Conservation (phyloP, 305 asterid species). For the Solanum aculeatissimum region DNA sequence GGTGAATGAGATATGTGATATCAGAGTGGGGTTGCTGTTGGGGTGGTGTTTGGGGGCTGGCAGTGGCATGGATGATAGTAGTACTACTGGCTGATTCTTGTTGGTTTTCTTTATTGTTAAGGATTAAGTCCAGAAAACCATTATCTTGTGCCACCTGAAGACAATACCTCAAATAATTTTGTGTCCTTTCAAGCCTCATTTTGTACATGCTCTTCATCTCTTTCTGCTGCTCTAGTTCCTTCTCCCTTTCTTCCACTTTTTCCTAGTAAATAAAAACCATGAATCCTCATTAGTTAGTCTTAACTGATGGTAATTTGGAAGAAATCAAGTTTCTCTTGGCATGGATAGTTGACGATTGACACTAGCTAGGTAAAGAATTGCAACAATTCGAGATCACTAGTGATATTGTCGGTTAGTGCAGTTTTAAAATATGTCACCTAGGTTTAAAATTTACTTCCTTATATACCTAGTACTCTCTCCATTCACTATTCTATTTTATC, state of each 20-base stretch:
- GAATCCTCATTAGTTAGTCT: not conserved
- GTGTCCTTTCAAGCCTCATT: constrained; percentile 39
- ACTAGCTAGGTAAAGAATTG: not conserved
- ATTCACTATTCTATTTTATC: too few relatives aligned
- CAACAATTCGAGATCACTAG: not conserved
- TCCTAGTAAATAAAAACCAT: not conserved
- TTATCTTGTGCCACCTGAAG: constrained; percentile 64
- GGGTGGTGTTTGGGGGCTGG: constrained; percentile 13
- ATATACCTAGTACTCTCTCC: not conserved
- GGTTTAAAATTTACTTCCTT: not conserved
- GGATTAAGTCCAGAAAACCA: constrained; percentile 52
- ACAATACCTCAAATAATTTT: constrained; percentile 40
- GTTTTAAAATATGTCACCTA: not conserved
- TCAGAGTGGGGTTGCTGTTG: constrained; percentile 15
- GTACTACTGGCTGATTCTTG: constrained; percentile 14
- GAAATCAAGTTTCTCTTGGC: not conserved
- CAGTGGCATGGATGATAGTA: not conserved
- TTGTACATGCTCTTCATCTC: constrained; percentile 45
- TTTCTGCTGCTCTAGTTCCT: constrained; percentile 40
- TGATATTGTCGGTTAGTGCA: not conserved
- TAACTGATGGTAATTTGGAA: not conserved
- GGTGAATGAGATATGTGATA: constrained; percentile 31
- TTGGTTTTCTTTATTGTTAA: constrained; percentile 20
- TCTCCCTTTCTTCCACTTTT: constrained; percentile 37
- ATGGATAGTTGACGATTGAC: not conserved